phyloP scores from a whole-genome alignment of 2,329 filamentous ascomycete species.

The Reticulascus tulasneorum region DNA sequence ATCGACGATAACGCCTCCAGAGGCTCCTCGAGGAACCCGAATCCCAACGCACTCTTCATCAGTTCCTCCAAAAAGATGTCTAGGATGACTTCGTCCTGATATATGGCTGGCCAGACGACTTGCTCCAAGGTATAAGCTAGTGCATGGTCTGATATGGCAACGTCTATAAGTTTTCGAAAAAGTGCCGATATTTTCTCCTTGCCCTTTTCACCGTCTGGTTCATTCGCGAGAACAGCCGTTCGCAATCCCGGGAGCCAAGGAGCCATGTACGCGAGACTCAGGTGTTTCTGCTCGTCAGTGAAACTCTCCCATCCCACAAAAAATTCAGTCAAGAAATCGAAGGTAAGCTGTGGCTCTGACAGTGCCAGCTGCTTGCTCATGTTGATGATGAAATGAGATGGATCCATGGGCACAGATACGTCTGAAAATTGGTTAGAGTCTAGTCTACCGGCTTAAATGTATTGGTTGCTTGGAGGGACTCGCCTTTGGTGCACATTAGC shows the following conservation, averaged over 20 bases:
- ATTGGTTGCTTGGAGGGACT: slow-evolving; percentile 12
- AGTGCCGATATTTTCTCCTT: slow-evolving; percentile 61
- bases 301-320: slow-evolving; percentile 71
- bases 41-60: slow-evolving; percentile 56
- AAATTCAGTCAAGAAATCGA: slow-evolving; percentile 69
- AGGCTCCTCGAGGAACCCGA: slow-evolving; percentile 54
- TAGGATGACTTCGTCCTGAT: slow-evolving; percentile 59
- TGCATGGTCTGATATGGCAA: slow-evolving; percentile 57
- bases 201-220: slow-evolving; percentile 61
- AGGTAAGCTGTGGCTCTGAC: slow-evolving; percentile 63
- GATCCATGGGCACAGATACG: slow-evolving; percentile 58
- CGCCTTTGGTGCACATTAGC: slow-evolving; percentile 60
- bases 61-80: slow-evolving; percentile 67
- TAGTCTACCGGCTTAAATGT: slow-evolving; percentile 4
- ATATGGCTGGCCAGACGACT: slow-evolving; percentile 61
- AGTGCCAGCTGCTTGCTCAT: slow-evolving; percentile 61
- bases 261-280: slow-evolving; percentile 66
- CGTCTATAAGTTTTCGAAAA: slow-evolving; percentile 63
- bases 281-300: slow-evolving; percentile 60
- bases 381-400: slow-evolving; percentile 60
- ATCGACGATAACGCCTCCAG: slow-evolving; percentile 60
- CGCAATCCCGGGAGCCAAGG: slow-evolving; percentile 63
- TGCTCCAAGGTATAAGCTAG: slow-evolving; percentile 60
- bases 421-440: too few species aligned
- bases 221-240: slow-evolving; percentile 53